Base-by-base conservation (phyloP, 2,329 filamentous ascomycete species). In the Pseudocercospora crystallina region DNA sequence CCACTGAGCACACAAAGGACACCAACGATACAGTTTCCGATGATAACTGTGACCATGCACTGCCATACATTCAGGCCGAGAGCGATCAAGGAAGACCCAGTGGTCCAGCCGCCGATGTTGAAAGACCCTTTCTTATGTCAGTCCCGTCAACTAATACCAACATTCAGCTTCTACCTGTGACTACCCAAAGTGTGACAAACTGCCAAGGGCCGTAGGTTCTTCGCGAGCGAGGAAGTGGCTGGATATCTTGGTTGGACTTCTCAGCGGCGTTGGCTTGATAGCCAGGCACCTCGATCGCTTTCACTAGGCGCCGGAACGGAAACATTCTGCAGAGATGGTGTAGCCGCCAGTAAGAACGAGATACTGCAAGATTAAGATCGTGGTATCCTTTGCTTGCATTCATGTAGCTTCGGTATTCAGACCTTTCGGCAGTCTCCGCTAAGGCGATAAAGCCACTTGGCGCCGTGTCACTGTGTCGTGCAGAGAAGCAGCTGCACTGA, bases 11-110 rank as follows among this genome's bases (percentile, higher is more conserved):
- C 49, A 7, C 45, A 44, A 11, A 52, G 41, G 39, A 44, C 33
- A 31, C 43, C 49, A 8, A 44, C 43, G 32, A 52, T 52, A 11
- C 44, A 35, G 11, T 52, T 42, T 14, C 49, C 49, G 11, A 52
- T 44, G 31, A 44, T 47, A 5, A 52, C 49, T 14, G 43, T 47
- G 12, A 52, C 32, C 49, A 44, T 47, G 34, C 43, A 52, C 44
- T 52, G 49, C 49, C 49, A 49, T 26, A 42, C 39, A 8, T 42
- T 42, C 5, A 42, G 39, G 26, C 39, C 39, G 4, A 42, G 39
- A 8, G 39, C 39, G 20, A 42, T 42, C 4, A 42, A 30, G 8
- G 39, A 42, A 8, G 39, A 42, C 5, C 39, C 39, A 13, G 39
- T 42, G 13, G 39, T 42, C 39, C 39, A 42, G 39, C 39, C 39